Evolutionary conservation across 2,329 filamentous ascomycete species (phyloP).

Genomic region (Pseudodiploospora longispora): DNA sequence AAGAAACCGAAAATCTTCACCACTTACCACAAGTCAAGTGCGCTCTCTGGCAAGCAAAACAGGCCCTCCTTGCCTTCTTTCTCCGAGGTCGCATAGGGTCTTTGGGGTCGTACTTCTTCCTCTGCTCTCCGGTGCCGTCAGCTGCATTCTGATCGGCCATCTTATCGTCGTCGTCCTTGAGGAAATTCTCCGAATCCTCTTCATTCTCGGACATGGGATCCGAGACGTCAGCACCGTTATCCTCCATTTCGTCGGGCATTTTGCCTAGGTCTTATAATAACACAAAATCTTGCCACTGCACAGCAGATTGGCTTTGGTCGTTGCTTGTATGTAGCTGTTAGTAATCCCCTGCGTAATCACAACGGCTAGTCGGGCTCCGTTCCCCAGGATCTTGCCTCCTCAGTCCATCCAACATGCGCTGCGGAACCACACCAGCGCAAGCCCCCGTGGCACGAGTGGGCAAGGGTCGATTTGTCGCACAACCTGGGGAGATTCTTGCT

Average conservation of each 20-base stretch:
- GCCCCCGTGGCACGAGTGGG: constrained; percentile 23
- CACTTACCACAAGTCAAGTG: constrained; percentile 96
- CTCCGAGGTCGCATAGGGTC: constrained; percentile 82
- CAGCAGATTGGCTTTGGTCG: constrained; percentile 4
- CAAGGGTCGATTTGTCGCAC: constrained; percentile 17
- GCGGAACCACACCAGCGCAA: constrained; percentile 25
- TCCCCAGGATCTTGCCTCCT: constrained; percentile 18
- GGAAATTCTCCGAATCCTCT: constrained; percentile 41
- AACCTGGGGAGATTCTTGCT: constrained; percentile 21
- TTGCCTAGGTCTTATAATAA: constrained; percentile 43
- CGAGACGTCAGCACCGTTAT: constrained; percentile 47
- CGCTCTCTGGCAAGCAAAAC: constrained; percentile 92
- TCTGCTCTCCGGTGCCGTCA: constrained; percentile 42
- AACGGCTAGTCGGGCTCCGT: constrained; percentile 25
- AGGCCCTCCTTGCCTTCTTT: constrained; percentile 93
- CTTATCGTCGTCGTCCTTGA: constrained; percentile 43
- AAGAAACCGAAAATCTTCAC: not conserved
- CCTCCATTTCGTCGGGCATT: constrained; percentile 48
- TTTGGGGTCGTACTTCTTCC: constrained; percentile 73
- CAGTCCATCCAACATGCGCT: constrained; percentile 19
- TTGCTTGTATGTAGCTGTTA: constrained; percentile 6
- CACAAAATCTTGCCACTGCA: constrained; percentile 13
- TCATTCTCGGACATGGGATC: constrained; percentile 53
- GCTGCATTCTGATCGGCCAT: constrained; percentile 41
- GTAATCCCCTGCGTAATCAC: constrained; percentile 15